These are phyloP conservation scores for Xylaria sp. DNA, from an alignment of 2,329 filamentous ascomycete genomes.

Conservation along the genomic window DNA sequence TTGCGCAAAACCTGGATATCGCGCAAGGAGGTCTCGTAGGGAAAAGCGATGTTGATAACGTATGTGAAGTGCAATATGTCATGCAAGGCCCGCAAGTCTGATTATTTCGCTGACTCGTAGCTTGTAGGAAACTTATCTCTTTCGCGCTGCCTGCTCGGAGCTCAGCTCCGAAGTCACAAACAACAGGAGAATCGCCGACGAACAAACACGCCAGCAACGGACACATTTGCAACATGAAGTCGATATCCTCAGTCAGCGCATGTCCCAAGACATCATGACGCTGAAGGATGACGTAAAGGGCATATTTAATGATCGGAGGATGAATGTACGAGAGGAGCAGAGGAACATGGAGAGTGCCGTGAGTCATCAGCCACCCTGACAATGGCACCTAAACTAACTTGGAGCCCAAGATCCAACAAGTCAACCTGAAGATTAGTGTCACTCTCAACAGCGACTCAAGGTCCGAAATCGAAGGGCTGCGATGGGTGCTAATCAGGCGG, in stretches of 20 bases:
- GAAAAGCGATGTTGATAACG: conserved; percentile 93
- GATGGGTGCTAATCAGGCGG: conserved; percentile 82
- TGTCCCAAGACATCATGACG: conserved; percentile 83
- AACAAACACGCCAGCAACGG: conserved; percentile 84
- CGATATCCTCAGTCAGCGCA: conserved; percentile 87
- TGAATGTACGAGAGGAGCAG: conserved; percentile 90
- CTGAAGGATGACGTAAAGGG: conserved; percentile 93
- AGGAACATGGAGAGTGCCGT: conserved; percentile 83
- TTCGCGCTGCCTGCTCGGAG: conserved; percentile 92
- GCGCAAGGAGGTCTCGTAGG: conserved; percentile 84
- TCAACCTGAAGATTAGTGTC: conserved; percentile 97
- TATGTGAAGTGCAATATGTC: conserved; percentile 35
- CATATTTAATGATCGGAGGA: conserved; percentile 95
- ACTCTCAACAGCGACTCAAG: conserved; percentile 89
- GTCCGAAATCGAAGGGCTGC: conserved; percentile 88
- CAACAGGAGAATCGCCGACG: conserved; percentile 78
- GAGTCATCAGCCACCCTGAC: conserved; percentile 48
- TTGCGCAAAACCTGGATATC: conserved; percentile 82
- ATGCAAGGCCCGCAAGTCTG: not conserved
- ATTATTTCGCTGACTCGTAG: conserved; percentile 10
- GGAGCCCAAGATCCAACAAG: conserved; percentile 77
- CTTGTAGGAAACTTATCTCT: conserved; percentile 82
- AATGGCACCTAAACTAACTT: conserved; percentile 15
- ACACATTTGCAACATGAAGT: conserved; percentile 92
- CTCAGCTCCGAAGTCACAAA: conserved; percentile 87